These are phyloP conservation scores for Aspergillus puulaauensis DNA, from an alignment of 2,329 filamentous ascomycete genomes.

Conservation along the genomic window DNA sequence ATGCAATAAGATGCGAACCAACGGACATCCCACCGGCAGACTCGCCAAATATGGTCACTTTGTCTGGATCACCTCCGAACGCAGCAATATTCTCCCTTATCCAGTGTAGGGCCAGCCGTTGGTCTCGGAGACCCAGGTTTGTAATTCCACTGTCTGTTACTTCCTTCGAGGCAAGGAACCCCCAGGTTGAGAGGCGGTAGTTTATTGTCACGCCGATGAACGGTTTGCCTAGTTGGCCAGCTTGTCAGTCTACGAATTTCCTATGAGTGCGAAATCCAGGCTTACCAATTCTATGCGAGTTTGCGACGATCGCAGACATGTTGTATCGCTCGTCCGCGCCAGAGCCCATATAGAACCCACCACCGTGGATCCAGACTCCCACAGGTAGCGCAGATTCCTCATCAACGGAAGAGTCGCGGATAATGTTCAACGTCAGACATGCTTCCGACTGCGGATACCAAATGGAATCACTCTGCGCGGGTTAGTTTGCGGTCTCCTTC, in stretches of 20 bases:
- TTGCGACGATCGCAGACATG: slow-evolving; percentile 58
- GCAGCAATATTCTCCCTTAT: slow-evolving; percentile 36
- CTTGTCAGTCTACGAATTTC: neutral
- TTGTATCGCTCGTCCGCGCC: slow-evolving; percentile 61
- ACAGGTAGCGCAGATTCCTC: slow-evolving; percentile 51
- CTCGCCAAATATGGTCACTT: slow-evolving; percentile 56
- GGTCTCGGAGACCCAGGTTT: slow-evolving; percentile 57
- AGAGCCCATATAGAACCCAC: slow-evolving; percentile 53
- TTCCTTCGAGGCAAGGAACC: slow-evolving; percentile 52
- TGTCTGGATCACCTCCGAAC: slow-evolving; percentile 12
- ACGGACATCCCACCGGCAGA: slow-evolving; percentile 54
- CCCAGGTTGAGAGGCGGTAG: slow-evolving; percentile 54
- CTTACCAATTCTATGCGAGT: slow-evolving; percentile 49
- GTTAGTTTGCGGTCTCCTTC: neutral
- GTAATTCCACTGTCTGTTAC: slow-evolving; percentile 44
- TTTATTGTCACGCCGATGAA: slow-evolving; percentile 57
- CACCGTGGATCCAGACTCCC: slow-evolving; percentile 62
- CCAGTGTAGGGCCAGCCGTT: slow-evolving; percentile 39
- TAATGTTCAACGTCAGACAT: slow-evolving; percentile 63
- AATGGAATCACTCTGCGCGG: slow-evolving; percentile 31
- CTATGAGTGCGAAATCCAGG: too few relatives aligned
- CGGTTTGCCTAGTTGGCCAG: slow-evolving; percentile 38
- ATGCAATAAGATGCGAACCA: slow-evolving; percentile 53
- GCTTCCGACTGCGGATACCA: slow-evolving; percentile 50
- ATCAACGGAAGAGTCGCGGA: slow-evolving; percentile 48